Percentiles rank a stretch among this genome's conserved stretches.
Conservation (phyloP, 129 eudicot genomes). For the Lactuca sativa region DNA sequence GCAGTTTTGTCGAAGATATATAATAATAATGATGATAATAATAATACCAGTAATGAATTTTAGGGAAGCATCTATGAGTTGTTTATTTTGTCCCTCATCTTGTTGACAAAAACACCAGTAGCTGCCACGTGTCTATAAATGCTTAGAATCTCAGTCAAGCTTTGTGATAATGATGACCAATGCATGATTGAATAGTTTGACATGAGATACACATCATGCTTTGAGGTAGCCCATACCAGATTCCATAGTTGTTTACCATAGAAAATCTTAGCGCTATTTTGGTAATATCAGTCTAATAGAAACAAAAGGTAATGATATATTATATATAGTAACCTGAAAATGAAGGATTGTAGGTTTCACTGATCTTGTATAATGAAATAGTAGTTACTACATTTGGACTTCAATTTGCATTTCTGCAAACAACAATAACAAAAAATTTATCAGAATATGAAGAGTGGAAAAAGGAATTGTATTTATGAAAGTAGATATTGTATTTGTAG, state of each 20-base stretch:
- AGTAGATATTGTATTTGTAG: too few relatives aligned
- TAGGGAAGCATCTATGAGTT: background rate
- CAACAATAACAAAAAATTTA: background rate
- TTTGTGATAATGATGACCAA: slow-evolving; percentile 63
- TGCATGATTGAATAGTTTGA: slow-evolving; percentile 57
- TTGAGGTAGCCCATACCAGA: slow-evolving; percentile 33
- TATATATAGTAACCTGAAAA: slow-evolving; percentile 52
- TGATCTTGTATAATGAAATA: too few relatives aligned
- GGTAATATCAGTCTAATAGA: background rate
- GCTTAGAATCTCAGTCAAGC: slow-evolving; percentile 57
- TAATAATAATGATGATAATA: too few relatives aligned
- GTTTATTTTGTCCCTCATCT: too few relatives aligned
- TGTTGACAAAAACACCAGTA: slow-evolving; percentile 35
- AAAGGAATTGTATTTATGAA: background rate
- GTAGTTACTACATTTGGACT: slow-evolving; percentile 46
- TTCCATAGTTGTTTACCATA: slow-evolving; percentile 56
- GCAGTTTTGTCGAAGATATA: too few relatives aligned
- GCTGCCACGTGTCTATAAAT: slow-evolving; percentile 69
- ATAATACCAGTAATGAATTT: too few relatives aligned
- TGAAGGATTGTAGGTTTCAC: slow-evolving; percentile 34
- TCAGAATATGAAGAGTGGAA: slow-evolving; percentile 13
- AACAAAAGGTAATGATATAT: too few relatives aligned
- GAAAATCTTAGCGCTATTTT: background rate
- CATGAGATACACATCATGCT: slow-evolving; percentile 5
- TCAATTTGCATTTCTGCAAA: slow-evolving; percentile 59